These are phyloP conservation scores for Avena sativa DNA, from an alignment of 176 grass and related monocot species.

Conservation along the genomic window DNA sequence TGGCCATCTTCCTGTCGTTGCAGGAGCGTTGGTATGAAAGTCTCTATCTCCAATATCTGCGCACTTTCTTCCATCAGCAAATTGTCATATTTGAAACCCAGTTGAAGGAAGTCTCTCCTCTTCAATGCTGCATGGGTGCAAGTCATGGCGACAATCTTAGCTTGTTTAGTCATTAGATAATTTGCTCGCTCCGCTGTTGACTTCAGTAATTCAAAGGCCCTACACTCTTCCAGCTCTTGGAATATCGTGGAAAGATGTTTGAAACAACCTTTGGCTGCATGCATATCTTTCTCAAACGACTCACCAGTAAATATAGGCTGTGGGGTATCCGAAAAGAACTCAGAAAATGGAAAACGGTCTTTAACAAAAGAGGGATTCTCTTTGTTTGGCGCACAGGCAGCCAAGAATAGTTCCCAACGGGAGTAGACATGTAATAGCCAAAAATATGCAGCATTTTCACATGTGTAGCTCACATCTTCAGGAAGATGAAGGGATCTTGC, in stretches of 20 bases:
- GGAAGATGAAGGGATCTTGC: slow-evolving; percentile 82
- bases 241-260: slow-evolving; percentile 93
- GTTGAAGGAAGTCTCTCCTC: slow-evolving; percentile 93
- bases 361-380: slow-evolving; percentile 81
- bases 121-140: slow-evolving; percentile 97
- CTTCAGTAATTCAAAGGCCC: slow-evolving; percentile 96
- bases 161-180: slow-evolving; percentile 98
- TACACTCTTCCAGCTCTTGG: slow-evolving; percentile 98
- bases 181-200: slow-evolving; percentile 94
- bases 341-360: slow-evolving; percentile 82
- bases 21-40: slow-evolving; percentile 96
- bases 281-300: slow-evolving; percentile 94
- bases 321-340: slow-evolving; percentile 74
- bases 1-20: slow-evolving; percentile 95
- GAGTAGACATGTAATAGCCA: slow-evolving; percentile 97
- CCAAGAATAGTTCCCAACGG: slow-evolving; percentile 91
- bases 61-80: slow-evolving; percentile 99
- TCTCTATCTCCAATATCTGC: slow-evolving; percentile 97
- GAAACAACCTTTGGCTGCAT: slow-evolving; percentile 93
- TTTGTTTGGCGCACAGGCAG: slow-evolving; percentile 67
- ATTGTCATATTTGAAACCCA: slow-evolving; percentile 98
- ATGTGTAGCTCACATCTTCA: slow-evolving; percentile 91
- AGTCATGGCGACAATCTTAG: slow-evolving; percentile 99
- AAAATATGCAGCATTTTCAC: slow-evolving; percentile 96
- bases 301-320: slow-evolving; percentile 81